A percentile compares a stretch with the other conserved stretches of the same genome.
These are phyloP conservation scores for Plantago coronopus DNA, from an alignment of 305 asterid genomes.

Conservation along the genomic window DNA sequence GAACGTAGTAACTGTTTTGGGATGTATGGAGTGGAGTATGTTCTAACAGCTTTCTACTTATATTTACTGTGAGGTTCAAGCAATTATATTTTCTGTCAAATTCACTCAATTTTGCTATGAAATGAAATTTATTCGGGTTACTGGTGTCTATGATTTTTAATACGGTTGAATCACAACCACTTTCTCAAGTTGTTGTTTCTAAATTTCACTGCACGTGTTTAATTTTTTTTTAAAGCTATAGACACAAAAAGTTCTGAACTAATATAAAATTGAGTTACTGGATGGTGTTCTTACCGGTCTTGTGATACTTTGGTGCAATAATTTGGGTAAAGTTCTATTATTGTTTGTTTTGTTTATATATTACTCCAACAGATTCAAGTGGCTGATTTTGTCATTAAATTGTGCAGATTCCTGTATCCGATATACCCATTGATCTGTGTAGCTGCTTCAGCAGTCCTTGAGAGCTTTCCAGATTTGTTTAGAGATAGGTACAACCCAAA, in stretches of 20 bases:
- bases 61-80: too few relatives aligned
- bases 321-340: background rate
- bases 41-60: too few relatives aligned
- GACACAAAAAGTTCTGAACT: background rate
- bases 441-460: slow-evolving; percentile 98
- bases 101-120: too few relatives aligned
- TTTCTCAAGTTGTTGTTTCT: slow-evolving; percentile 13
- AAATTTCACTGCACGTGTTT: slow-evolving; percentile 5
- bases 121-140: slow-evolving; percentile 2
- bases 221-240: slow-evolving; percentile 6
- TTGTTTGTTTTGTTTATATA: too few relatives aligned
- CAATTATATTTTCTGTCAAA: background rate
- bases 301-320: background rate
- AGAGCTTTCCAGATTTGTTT: slow-evolving; percentile 88
- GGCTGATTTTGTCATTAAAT: slow-evolving; percentile 12
- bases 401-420: slow-evolving; percentile 90
- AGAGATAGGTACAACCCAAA: slow-evolving; percentile 64
- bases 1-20: too few relatives aligned
- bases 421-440: slow-evolving; percentile 94
- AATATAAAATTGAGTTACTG: slow-evolving; percentile 11
- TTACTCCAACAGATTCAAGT: slow-evolving; percentile 11
- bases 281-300: slow-evolving; percentile 14
- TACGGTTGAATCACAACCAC: slow-evolving; percentile 2
- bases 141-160: slow-evolving; percentile 8
- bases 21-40: too few relatives aligned